A percentile compares a stretch with the other conserved stretches of the same genome.
These are phyloP conservation scores for Chaetomiaceae sp. DNA, from an alignment of 2,329 filamentous ascomycete genomes.

Conservation along the genomic window DNA sequence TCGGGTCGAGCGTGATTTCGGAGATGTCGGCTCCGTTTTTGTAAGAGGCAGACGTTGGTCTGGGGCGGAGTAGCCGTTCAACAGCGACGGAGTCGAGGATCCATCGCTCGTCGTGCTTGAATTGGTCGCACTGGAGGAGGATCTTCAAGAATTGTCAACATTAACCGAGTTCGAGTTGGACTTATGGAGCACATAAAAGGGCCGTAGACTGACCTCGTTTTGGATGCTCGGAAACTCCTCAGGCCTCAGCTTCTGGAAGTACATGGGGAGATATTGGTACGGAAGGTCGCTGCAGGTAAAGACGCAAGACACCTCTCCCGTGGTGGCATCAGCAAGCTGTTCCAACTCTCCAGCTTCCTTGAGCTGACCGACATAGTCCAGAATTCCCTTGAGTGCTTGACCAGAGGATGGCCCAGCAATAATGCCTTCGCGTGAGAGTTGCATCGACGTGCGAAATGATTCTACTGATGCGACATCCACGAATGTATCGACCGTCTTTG, in stretches of 20 bases:
- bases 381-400: constrained; percentile 46
- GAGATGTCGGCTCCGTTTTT: not conserved
- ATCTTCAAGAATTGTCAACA: too few species aligned
- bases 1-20: not conserved
- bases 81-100: not conserved
- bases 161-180: too few species aligned
- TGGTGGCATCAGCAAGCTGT: constrained; percentile 40
- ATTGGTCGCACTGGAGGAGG: constrained; percentile 4
- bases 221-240: constrained; percentile 41
- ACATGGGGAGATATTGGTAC: constrained; percentile 53
- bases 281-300: constrained; percentile 55
- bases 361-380: constrained; percentile 43
- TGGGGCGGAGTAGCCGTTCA: not conserved
- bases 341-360: constrained; percentile 41
- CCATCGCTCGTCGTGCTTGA: constrained; percentile 7
- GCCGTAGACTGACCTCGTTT: constrained; percentile 9
- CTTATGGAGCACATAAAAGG: too few species aligned
- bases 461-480: constrained; percentile 49
- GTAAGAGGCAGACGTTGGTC: not conserved
- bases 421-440: constrained; percentile 49
- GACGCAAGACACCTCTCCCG: constrained; percentile 42
- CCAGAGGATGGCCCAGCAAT: constrained; percentile 55
- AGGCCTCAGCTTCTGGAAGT: constrained; percentile 46
- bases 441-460: constrained; percentile 46
- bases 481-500: constrained; percentile 45